These are phyloP conservation scores for Elasticomyces elasticus DNA, from an alignment of 495 filamentous ascomycete species.

Conservation along the genomic window DNA sequence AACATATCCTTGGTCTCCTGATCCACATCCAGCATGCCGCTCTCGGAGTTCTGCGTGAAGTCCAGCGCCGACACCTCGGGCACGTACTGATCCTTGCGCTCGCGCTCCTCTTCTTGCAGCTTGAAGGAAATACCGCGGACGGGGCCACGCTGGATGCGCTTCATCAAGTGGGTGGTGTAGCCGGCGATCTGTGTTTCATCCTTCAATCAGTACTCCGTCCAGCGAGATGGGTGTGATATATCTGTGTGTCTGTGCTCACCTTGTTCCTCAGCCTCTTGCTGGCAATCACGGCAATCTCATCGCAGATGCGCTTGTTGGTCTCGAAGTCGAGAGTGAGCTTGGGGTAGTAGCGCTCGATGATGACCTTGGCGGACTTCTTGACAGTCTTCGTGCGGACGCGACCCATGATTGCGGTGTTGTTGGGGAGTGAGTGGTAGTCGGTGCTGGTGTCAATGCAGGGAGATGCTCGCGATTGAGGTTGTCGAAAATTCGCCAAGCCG, in stretches of 20 bases:
- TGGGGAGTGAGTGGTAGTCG: background rate
- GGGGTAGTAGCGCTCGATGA: conserved; percentile 85
- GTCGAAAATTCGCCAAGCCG: conserved; percentile 4
- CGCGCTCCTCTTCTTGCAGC: conserved; percentile 99
- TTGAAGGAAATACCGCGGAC: conserved; percentile 99
- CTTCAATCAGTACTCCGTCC: background rate
- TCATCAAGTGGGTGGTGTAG: conserved; percentile 96
- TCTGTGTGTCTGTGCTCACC: conserved; percentile 39
- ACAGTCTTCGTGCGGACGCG: conserved; percentile 97
- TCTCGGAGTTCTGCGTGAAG: conserved; percentile 83
- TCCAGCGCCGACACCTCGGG: conserved; percentile 97
- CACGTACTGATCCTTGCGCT: conserved; percentile 99
- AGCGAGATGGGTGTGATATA: no score
- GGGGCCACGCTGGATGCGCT: conserved; percentile 97
- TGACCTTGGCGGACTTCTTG: conserved; percentile 99
- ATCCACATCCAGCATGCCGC: conserved; percentile 88
- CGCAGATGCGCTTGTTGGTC: conserved; percentile 99
- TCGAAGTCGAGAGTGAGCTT: conserved; percentile 99
- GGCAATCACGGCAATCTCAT: conserved; percentile 99
- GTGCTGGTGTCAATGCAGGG: background rate
- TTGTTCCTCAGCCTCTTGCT: conserved; percentile 98
- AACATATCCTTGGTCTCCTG: conserved; percentile 94
- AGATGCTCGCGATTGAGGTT: background rate
- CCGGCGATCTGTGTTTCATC: conserved; percentile 99
- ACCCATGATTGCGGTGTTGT: conserved; percentile 73